These are phyloP conservation scores for Amaranthus tricolor DNA, from an alignment of 179 eudicot species.

Conservation along the genomic window DNA sequence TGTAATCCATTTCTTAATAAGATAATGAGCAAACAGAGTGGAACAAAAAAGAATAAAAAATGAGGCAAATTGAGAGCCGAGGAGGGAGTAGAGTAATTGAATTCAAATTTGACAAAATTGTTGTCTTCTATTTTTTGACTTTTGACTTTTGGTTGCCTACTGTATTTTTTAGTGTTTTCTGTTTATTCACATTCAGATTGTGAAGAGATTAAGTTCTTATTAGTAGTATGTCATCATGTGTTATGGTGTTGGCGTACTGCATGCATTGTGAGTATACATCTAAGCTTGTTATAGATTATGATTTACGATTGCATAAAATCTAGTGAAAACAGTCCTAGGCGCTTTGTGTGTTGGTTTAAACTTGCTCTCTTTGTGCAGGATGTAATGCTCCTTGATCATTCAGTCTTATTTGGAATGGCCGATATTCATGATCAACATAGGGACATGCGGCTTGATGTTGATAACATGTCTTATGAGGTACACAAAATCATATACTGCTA, in stretches of 20 bases:
- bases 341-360: constrained; percentile 1
- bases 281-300: background rate
- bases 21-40: no score
- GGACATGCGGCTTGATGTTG: constrained; percentile 95
- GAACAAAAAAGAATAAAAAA: no score
- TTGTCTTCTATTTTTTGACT: no score
- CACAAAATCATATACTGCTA: background rate
- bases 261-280: background rate
- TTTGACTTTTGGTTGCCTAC: no score
- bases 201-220: background rate
- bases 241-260: background rate
- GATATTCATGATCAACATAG: constrained; percentile 80
- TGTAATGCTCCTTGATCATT: constrained; percentile 84
- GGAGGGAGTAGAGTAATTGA: no score
- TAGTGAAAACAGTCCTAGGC: background rate
- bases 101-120: no score
- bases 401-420: constrained; percentile 70
- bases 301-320: background rate
- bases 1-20: no score
- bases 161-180: no score
- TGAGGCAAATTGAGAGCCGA: no score
- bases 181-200: background rate
- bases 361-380: constrained; percentile 41
- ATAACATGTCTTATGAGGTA: constrained; percentile 99
- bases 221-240: background rate